phyloP scores from a whole-genome alignment of 495 filamentous ascomycete species.

The Penicillium paxilli region DNA sequence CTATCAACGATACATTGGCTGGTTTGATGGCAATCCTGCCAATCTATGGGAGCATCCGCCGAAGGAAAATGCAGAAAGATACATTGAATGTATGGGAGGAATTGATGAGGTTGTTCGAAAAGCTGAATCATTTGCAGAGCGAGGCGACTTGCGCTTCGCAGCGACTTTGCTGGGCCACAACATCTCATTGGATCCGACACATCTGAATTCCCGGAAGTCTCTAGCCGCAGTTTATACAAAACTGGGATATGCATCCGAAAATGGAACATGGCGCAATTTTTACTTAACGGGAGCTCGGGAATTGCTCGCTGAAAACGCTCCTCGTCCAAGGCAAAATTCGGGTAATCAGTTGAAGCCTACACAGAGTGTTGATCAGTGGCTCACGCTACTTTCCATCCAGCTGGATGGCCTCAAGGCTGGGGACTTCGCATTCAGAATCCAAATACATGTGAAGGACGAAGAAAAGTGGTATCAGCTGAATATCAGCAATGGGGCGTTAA shows the following conservation, averaged over 20 bases:
- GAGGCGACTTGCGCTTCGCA: constrained; percentile 27
- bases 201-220: constrained; percentile 1
- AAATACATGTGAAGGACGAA: constrained; percentile 14
- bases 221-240: constrained; percentile 24
- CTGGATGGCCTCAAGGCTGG: constrained; percentile 11
- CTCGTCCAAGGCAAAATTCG: not conserved
- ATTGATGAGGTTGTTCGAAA: constrained; percentile 18
- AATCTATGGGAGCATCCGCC: constrained; percentile 38
- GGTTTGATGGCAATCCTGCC: constrained; percentile 39
- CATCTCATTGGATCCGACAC: constrained; percentile 15
- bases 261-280: constrained; percentile 30
- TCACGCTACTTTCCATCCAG: constrained; percentile 8
- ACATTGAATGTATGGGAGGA: constrained; percentile 27
- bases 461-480: constrained; percentile 13
- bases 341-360: constrained; percentile 2
- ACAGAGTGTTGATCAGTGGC: constrained; percentile 13
- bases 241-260: constrained; percentile 29
- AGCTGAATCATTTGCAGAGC: constrained; percentile 10
- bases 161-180: constrained; percentile 25
- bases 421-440: not conserved
- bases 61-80: constrained; percentile 22
- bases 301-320: constrained; percentile 2
- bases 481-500: constrained; percentile 18
- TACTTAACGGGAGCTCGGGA: constrained; percentile 18
- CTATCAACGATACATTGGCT: constrained; percentile 39